Base-by-base conservation (phyloP, 371 early-diverging fungal genomes). In the Encephalitozoon romaleae region DNA sequence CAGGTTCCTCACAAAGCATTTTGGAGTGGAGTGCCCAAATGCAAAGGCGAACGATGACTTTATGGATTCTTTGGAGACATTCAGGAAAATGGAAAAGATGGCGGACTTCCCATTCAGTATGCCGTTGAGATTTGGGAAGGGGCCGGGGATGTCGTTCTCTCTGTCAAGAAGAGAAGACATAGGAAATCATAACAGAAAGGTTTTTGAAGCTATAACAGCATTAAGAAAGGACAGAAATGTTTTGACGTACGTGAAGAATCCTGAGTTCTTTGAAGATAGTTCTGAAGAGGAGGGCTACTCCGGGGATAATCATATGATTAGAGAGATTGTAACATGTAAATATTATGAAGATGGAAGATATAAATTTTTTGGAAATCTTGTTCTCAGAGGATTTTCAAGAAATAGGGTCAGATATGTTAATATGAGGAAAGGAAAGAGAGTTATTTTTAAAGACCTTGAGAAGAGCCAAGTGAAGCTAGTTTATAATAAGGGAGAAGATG, bases 111-210 rank as follows among this genome's bases (percentile, higher is more conserved):
- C 59, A 8, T 59, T 59, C 34, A 59, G 38, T 21, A 38, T 28
- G 59, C 59, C 59, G 30, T 15, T 59, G 25, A 30, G 15, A 11
- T 12, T 34, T 28, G 8, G 34, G 28, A 59, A 59, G 21, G 59
- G 59, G 9, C 30, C 18, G 9, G 59, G 59, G 34, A 32, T 59
- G 59, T 34, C 38, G 6, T 28, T 59, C 34, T 59, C 59, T 0
- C 9, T 59, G 30, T 59, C 59, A 15, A 59, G 59, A 21, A 59
- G 30, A 38, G 59, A 59, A 34, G 59, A 59, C 15, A 15, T 59
- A 8, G 59, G 59, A 5, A 59, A 59, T n/a, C 59, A 59, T 28
- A 59, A 59, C 18, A 59, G 59, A 15, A 59, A 59, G 21, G 59
- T 59, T 11, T 59, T 59, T 34, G 59, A 59, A 18, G 38, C 59